Conservation (phyloP, 345 rosid species). For the Lagerstroemia speciosa region DNA sequence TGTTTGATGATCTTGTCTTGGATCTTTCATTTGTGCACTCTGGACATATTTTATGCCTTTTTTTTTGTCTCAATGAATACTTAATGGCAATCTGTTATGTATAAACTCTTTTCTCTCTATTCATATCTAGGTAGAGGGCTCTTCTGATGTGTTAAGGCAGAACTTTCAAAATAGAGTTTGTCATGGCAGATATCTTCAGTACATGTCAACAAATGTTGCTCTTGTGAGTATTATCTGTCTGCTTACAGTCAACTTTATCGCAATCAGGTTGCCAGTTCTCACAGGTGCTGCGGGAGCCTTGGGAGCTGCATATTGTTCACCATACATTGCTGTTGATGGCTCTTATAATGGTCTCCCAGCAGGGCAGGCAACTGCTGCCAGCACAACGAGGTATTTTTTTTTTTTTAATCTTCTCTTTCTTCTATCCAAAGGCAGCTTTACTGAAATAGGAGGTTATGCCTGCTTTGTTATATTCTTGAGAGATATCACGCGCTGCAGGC, state of each 20-base stretch:
- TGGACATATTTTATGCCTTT: neutral
- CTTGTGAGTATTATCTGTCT: conserved; percentile 2
- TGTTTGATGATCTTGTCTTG: neutral
- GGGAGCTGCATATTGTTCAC: conserved; percentile 66
- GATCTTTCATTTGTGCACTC: neutral
- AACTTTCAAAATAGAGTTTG: neutral
- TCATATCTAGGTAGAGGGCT: neutral
- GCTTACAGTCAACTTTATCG: conserved; percentile 5
- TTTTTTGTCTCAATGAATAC: neutral
- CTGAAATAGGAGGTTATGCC: neutral
- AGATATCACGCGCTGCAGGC: neutral
- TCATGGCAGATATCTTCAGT: neutral
- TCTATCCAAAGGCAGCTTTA: neutral
- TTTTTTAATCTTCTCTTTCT: neutral
- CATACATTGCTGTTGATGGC: conserved; percentile 65
- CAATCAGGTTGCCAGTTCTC: conserved; percentile 72
- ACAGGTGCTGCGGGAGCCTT: conserved; percentile 76
- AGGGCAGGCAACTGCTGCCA: conserved; percentile 38
- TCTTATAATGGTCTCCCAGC: conserved; percentile 51
- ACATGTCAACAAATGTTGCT: neutral
- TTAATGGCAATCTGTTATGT: neutral
- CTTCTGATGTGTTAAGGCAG: neutral
- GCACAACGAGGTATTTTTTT: conserved; percentile 47
- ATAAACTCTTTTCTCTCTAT: too few relatives aligned
- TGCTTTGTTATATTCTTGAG: neutral